Evolutionary conservation across 345 rosid genomes (phyloP), one percentile per base, ranked within the genome.

Genomic region (Salix koriyanagi): DNA sequence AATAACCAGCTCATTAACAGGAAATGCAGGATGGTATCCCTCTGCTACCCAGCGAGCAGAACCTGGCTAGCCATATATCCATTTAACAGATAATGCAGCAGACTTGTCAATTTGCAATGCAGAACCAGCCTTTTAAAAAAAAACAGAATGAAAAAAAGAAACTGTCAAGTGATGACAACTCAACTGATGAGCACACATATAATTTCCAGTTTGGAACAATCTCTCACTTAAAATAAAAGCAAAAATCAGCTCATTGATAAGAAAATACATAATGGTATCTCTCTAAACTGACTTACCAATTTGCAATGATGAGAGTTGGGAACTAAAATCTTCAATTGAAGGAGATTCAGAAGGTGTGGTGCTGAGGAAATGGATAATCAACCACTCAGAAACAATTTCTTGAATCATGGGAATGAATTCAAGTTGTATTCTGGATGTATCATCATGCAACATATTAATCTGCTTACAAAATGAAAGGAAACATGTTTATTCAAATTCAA

Each of bases 361-460:
- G 69, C 88, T 79, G 72, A 90, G 82, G 80, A 90, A 91, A 71
- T 90, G 87, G 76, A 95, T 88, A 69, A 90, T 87, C 75, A 89
- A 82, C 99, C 99, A 95, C 88, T 93, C 97, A 70, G 84, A 88
- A 79, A 93, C 84, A 82, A 85, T 85, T 28, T 93, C 98, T 81
- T 93, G 96, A 85, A 93, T 86, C 94, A 95, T 88, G 8, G 98
- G 98, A 76, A 95, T 83, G 79, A 95, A 83, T 78, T 95, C 98
- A 77, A 90, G 88, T 78, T 89, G 94, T 79, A 93, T 84, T 86
- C 86, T 91, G 56, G 86, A 85, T 75, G 90, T 81, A 77, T 90
- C 97, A 83, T 86, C 85, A 76, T 79, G 89, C 61, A 83, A 77
- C 93, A 96, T 87, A 84, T 87, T 79, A 76, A 91, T 84, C 99